Evolutionary conservation across 169 alveolate genomes (phyloP).

Genomic region (Plasmodium gonderi): DNA sequence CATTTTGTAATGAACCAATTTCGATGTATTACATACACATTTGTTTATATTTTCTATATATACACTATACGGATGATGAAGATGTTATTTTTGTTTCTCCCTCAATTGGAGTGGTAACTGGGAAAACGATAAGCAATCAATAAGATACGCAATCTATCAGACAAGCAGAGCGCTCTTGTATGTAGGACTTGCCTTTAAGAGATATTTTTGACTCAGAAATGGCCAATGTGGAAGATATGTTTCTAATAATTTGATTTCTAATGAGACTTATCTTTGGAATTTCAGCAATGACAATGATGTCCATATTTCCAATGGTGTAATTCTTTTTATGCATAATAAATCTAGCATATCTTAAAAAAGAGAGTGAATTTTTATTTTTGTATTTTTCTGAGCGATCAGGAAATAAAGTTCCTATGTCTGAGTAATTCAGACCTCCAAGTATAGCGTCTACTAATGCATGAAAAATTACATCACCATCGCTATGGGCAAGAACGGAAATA

Average conservation of each 20-base stretch:
- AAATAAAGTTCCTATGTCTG: constrained; percentile 90
- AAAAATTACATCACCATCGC: constrained; percentile 91
- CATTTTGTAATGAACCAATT: neutral
- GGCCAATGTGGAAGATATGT: constrained; percentile 39
- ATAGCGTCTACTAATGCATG: constrained; percentile 88
- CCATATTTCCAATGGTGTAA: constrained; percentile 69
- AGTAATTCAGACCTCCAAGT: constrained; percentile 86
- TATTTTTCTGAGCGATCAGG: constrained; percentile 85
- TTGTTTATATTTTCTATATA: neutral
- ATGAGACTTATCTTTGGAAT: constrained; percentile 36
- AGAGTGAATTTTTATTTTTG: constrained; percentile 78
- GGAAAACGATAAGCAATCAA: too few relatives aligned
- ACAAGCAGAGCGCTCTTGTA: neutral
- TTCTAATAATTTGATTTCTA: constrained; percentile 28
- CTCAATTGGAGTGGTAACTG: too few relatives aligned
- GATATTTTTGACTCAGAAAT: constrained; percentile 48
- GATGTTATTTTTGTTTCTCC: too few relatives aligned
- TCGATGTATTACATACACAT: neutral
- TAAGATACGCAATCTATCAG: too few relatives aligned
- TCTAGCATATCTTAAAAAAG: constrained; percentile 75
- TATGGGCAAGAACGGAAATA: constrained; percentile 84
- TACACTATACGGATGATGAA: too few relatives aligned
- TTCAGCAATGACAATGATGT: constrained; percentile 76
- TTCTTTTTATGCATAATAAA: constrained; percentile 43
- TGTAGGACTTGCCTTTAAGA: constrained; percentile 65